Percentiles rank a stretch among this genome's conserved stretches.
Evolutionary conservation across 495 filamentous ascomycete genomes (phyloP).

Genomic region (Penicillium cosmopolitanum): DNA sequence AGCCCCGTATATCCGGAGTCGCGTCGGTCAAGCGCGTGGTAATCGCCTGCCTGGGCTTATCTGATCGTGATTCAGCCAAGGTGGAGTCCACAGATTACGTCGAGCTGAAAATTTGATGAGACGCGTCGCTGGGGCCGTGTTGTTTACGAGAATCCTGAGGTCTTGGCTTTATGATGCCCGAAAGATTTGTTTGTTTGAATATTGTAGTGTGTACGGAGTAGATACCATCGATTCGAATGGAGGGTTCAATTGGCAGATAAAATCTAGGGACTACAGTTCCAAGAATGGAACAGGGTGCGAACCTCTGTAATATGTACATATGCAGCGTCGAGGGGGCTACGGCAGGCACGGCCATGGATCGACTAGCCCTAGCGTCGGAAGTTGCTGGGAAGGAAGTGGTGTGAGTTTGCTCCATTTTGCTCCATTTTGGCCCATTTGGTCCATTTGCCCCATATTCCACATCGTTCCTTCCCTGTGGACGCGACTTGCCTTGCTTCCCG

Average conservation of each 20-base stretch:
- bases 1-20: conserved; percentile 36
- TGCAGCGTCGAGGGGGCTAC: conserved; percentile 24
- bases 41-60: conserved; percentile 25
- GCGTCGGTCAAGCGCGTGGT: conserved; percentile 26
- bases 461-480: conserved; percentile 14
- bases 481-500: conserved; percentile 27
- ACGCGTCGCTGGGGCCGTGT: conserved; percentile 22
- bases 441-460: conserved; percentile 3
- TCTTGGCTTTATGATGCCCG: not conserved
- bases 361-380: conserved; percentile 34
- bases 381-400: conserved; percentile 32
- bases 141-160: conserved; percentile 1
- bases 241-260: conserved; percentile 11
- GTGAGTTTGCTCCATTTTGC: conserved; percentile 17
- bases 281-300: not conserved
- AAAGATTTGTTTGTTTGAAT: not conserved
- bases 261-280: conserved; percentile 7
- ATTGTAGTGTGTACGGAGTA: not conserved
- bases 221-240: not conserved
- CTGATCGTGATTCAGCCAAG: conserved; percentile 30
- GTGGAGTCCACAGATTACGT: conserved; percentile 25
- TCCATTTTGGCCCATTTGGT: not conserved
- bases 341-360: conserved; percentile 30
- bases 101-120: conserved; percentile 23
- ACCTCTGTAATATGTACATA: conserved; percentile 10